These are phyloP conservation scores for Dryas integrifolia DNA, from an alignment of 331 rosid species.

Conservation along the genomic window DNA sequence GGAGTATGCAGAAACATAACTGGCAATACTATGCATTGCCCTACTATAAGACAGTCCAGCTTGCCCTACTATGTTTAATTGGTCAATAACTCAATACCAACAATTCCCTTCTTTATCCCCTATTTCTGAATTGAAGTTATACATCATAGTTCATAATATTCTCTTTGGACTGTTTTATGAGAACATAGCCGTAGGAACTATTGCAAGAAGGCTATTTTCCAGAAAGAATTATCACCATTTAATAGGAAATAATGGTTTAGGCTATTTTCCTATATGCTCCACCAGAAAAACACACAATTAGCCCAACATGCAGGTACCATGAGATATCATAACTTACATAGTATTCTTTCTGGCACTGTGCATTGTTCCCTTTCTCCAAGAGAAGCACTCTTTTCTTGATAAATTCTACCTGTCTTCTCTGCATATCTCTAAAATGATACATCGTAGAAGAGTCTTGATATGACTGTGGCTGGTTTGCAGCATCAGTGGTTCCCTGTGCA, in stretches of 20 bases:
- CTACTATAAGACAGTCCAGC: too few relatives aligned
- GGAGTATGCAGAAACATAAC: too few relatives aligned
- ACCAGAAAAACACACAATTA: background rate
- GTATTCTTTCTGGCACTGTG: constrained; percentile 86
- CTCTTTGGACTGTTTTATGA: background rate
- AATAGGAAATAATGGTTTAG: background rate
- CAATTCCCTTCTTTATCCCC: background rate
- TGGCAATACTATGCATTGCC: too few relatives aligned
- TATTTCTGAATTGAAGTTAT: background rate
- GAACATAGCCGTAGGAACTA: background rate
- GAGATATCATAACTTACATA: constrained; percentile 52
- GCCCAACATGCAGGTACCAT: constrained; percentile 8
- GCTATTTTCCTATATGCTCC: background rate
- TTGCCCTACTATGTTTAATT: too few relatives aligned
- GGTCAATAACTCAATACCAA: too few relatives aligned
- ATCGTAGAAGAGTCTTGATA: constrained; percentile 63
- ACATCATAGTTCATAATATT: background rate
- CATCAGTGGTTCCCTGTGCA: constrained; percentile 56
- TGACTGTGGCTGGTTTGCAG: constrained; percentile 50
- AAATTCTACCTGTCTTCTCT: constrained; percentile 90
- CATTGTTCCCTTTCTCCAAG: constrained; percentile 90
- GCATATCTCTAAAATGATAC: constrained; percentile 90
- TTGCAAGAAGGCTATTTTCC: background rate
- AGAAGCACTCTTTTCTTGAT: constrained; percentile 94
- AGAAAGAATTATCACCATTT: too few relatives aligned